Base-by-base conservation (phyloP, 176 grass and related monocot species). In the Echinochloa phyllopogon region DNA sequence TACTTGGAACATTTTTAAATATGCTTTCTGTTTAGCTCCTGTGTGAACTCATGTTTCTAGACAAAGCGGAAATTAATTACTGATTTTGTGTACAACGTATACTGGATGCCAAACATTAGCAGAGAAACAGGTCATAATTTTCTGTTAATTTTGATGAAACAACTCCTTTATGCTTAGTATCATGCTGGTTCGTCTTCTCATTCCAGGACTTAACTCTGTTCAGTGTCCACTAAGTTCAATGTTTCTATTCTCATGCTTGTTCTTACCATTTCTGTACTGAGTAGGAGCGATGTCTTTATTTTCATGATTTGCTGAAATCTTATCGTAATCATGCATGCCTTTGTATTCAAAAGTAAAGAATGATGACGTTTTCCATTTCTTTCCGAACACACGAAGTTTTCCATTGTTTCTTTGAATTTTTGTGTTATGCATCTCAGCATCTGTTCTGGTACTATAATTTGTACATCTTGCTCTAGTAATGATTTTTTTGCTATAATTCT, bases 201-300 rank as follows among this genome's bases (percentile, higher is more conserved):
- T 61, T 61, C 41, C 63, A 45, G 18, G 56, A 56, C 68, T 87
- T 57, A 20, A 24, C 51, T 86, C 77, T 65, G 27, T 45, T 73
- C 0, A 27, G 68, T 65, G 27, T 45, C 65, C 0, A 27, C 72
- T 53, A 27, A 45, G 12, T 37, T 68, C 0, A 14, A 23, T 76
- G 16, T 74, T 53, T 58, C 24, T 44, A 10, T 20, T 41, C 29
- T 64, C 1, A 2, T 86, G 52, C 25, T 65, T 43, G 0, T 80
- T 51, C 12, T 58, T 44, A 48, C 17, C 16, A 65, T 73, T 72
- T 1, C 1, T 33, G 29, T 33, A 33, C 29, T 33, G 21, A 42
- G 29, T 44, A 21, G 20, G 21, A 62, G 10, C 20, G 21, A 21
- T 42, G 40, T 65, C 2, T 27, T 36, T 59, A 48, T 6, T 57